Percentiles rank a stretch among this genome's conserved stretches.
Conservation (phyloP, 2,329 filamentous ascomycete species). For the Calonectria pteridis region DNA sequence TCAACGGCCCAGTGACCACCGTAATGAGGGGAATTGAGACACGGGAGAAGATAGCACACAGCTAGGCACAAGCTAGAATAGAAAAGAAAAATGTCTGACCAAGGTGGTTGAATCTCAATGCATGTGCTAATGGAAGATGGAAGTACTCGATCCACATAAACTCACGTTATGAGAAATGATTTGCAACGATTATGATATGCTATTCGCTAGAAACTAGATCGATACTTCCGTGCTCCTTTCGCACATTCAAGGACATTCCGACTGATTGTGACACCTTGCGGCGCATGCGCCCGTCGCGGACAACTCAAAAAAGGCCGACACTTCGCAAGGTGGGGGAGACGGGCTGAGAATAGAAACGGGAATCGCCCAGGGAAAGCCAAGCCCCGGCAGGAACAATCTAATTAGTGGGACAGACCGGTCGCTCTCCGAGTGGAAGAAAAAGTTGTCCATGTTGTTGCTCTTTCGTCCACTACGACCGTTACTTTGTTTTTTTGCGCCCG, state of each 20-base stretch:
- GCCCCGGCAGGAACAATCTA: neutral
- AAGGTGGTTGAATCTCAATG: neutral
- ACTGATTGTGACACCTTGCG: neutral
- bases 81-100: neutral
- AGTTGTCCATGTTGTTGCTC: neutral
- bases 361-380: neutral
- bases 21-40: neutral
- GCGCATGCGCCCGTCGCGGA: neutral
- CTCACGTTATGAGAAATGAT: too few species aligned
- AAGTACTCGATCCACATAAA: too few species aligned
- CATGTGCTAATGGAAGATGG: too few species aligned
- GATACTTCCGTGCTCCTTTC: too few species aligned
- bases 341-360: constrained; percentile 10
- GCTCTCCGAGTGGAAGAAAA: too few species aligned
- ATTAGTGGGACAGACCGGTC: constrained; percentile 4
- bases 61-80: neutral
- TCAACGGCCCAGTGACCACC: neutral
- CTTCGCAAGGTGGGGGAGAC: too few species aligned
- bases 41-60: neutral
- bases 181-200: too few species aligned
- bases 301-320: constrained; percentile 7
- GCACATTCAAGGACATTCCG: neutral
- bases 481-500: neutral
- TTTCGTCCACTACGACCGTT: neutral
- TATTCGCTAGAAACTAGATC: too few species aligned